Evolutionary conservation across 2,329 filamentous ascomycete species (phyloP), one percentile per base, ranked within the genome.

Genomic region (Diaporthe velutina): DNA sequence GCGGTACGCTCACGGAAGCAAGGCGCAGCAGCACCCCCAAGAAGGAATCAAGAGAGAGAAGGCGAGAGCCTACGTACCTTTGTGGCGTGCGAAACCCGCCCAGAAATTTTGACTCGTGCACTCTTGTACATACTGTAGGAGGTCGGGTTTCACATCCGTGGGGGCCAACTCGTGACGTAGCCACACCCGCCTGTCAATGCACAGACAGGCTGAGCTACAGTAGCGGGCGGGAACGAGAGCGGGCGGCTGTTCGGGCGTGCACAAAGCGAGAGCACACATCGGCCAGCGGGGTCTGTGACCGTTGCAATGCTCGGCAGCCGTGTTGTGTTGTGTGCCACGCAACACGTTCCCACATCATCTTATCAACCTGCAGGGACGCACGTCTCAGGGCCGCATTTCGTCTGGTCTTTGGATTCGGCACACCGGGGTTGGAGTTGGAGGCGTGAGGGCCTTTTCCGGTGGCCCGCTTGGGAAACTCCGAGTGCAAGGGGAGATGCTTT

Each of bases 71-170:
- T 19, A 22, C 58, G 8, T 15, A 25, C 58, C 9, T n/a, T 4
- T n/a, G 55, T 45, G 38, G 40, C 38, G 58, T 9, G 9, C 64
- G 30, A 52, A 67, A 52, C 42, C 30, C 30, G 64, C 64, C 64
- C 45, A 67, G 64, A 67, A 6, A 67, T 19, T 67, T 67, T 67
- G 64, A 67, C 64, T 52, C 64, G 64, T 4, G 64, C 45, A 52
- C 64, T 52, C 64, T 67, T 52, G 64, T 67, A 50, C 64, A 52
- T 45, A 67, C 48, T 50, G 64, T 67, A 67, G 22, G 45, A 67
- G 64, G 33, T 67, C 28, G 45, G 8, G 64, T 67, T 67, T 67
- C 64, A 67, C 9, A 33, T 67, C 5, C 45, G 42, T 25, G 30
- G 64, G 64, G 64, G 28, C 19, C 58, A 42, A 33, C 30, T 13